Percentiles rank a stretch among this genome's conserved stretches.
phyloP scores from a whole-genome alignment of 2,329 filamentous ascomycete genomes.

The Falciphora oryzae region DNA sequence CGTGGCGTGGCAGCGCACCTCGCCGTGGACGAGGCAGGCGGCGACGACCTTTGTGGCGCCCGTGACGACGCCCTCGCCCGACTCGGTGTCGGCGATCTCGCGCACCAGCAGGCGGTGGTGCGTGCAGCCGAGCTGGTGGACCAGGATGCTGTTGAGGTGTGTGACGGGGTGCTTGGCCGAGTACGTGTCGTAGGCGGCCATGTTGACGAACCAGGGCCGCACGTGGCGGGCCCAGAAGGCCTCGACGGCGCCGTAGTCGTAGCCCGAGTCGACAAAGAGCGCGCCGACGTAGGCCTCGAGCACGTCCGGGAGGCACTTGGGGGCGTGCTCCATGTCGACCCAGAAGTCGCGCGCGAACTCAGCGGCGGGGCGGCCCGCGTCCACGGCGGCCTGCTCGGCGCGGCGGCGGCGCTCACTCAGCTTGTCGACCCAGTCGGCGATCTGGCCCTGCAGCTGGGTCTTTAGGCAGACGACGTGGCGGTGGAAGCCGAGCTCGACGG shows the following conservation, averaged over 20 bases:
- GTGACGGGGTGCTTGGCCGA: constrained; percentile 84
- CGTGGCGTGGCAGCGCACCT: constrained; percentile 55
- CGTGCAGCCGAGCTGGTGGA: constrained; percentile 58
- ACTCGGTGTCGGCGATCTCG: constrained; percentile 34
- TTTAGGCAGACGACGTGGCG: constrained; percentile 59
- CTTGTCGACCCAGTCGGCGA: constrained; percentile 50
- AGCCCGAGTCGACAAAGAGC: constrained; percentile 83
- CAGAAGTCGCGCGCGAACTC: constrained; percentile 61
- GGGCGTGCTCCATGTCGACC: constrained; percentile 56
- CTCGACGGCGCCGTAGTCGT: constrained; percentile 68
- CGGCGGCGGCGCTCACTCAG: constrained; percentile 37
- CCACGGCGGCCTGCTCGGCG: constrained; percentile 28
- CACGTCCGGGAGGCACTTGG: constrained; percentile 76
- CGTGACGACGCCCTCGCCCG: constrained; percentile 24
- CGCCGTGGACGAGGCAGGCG: constrained; percentile 70
- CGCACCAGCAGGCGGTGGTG: constrained; percentile 49
- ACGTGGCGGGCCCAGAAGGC: constrained; percentile 73
- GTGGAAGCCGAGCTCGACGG: constrained; percentile 73
- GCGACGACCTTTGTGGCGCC: constrained; percentile 50
- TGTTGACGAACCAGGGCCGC: constrained; percentile 71
- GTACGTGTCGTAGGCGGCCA: constrained; percentile 80
- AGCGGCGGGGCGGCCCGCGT: constrained; percentile 26
- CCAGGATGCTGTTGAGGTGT: constrained; percentile 58
- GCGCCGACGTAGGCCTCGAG: constrained; percentile 87
- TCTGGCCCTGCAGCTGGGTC: constrained; percentile 35